These are phyloP conservation scores for Fusarium musae DNA, from an alignment of 2,329 filamentous ascomycete species.

Conservation along the genomic window DNA sequence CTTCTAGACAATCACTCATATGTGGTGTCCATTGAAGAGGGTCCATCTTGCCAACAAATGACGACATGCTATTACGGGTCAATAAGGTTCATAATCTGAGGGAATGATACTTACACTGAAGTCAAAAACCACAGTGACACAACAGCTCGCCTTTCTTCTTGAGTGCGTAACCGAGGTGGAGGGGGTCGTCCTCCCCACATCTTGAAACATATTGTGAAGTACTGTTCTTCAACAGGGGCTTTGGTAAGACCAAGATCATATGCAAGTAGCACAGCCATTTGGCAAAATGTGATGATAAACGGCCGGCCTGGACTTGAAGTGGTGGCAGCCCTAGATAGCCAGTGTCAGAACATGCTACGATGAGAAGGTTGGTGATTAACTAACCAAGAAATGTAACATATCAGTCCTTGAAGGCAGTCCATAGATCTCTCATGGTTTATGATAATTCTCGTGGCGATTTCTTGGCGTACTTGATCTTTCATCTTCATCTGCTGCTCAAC, in stretches of 20 bases:
- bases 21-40: constrained; percentile 66
- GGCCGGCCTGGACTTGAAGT: constrained; percentile 54
- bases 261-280: constrained; percentile 56
- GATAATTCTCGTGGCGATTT: constrained; percentile 59
- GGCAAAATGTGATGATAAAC: constrained; percentile 56
- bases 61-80: constrained; percentile 46
- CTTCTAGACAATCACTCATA: constrained; percentile 66
- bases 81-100: background rate
- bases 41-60: constrained; percentile 60
- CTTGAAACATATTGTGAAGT: constrained; percentile 51
- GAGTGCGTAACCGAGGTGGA: constrained; percentile 51
- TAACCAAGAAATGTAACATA: constrained; percentile 60
- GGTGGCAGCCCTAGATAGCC: constrained; percentile 50
- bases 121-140: constrained; percentile 58
- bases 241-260: constrained; percentile 60
- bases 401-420: constrained; percentile 63
- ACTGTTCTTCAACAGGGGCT: constrained; percentile 50
- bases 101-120: constrained; percentile 47
- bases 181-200: constrained; percentile 46
- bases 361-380: constrained; percentile 8
- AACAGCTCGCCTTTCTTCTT: constrained; percentile 62
- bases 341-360: constrained; percentile 2
- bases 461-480: constrained; percentile 54
- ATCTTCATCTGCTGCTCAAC: constrained; percentile 53
- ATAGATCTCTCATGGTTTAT: constrained; percentile 60